Conservation (phyloP, 495 filamentous ascomycete species). For the Penicillium pulvis region DNA sequence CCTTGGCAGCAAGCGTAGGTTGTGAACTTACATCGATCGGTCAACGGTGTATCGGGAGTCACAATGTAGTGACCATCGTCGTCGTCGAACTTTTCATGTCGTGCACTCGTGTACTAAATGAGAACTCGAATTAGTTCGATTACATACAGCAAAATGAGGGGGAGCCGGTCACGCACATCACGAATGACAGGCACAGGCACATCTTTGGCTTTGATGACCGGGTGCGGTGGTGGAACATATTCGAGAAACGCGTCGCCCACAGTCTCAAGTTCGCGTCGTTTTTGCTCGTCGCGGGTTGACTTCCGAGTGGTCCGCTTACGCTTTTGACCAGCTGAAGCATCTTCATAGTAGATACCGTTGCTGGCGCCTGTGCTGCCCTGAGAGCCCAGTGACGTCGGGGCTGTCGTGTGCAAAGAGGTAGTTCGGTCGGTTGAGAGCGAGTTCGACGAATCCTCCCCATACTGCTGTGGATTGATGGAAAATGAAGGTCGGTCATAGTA, state of each 20-base stretch:
- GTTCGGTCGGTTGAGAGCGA: constrained; percentile 85
- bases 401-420: constrained; percentile 83
- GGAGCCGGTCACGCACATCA: constrained; percentile 67
- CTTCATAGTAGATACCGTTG: constrained; percentile 55
- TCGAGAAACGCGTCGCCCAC: constrained; percentile 70
- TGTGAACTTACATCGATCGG: constrained; percentile 77
- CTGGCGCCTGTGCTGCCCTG: constrained; percentile 63
- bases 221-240: constrained; percentile 84
- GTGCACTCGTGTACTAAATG: constrained; percentile 43
- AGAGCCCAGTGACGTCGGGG: constrained; percentile 85
- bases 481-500: constrained; percentile 63
- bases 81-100: constrained; percentile 75
- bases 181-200: constrained; percentile 78
- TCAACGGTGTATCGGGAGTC: constrained; percentile 75
- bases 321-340: constrained; percentile 71
- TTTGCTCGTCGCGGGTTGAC: constrained; percentile 77
- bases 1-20: not conserved
- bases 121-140: constrained; percentile 17
- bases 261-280: constrained; percentile 66
- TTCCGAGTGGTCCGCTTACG: constrained; percentile 81
- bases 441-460: constrained; percentile 63
- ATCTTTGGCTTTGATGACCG: constrained; percentile 88
- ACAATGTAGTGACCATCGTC: constrained; percentile 98
- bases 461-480: constrained; percentile 72
- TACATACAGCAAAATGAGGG: constrained; percentile 1